Evolutionary conservation across 768 basidiomycete genomes (phyloP).

Genomic region (Rubroboletus pulcherrimus): DNA sequence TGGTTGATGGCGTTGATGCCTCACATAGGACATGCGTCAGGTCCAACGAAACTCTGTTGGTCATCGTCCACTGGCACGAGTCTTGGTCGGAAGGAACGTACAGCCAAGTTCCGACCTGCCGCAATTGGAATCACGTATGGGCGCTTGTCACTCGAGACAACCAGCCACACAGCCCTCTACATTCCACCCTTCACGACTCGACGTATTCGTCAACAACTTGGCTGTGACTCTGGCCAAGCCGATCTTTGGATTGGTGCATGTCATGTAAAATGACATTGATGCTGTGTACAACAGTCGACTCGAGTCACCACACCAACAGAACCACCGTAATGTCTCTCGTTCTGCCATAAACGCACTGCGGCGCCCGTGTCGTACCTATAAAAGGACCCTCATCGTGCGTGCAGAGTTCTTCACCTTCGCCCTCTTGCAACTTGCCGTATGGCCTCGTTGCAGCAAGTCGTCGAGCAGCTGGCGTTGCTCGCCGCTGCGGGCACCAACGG

Average conservation of each 20-base stretch:
- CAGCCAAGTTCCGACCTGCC: not conserved
- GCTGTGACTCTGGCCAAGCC: not conserved
- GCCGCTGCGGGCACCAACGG: slow-evolving; percentile 13
- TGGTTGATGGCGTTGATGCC: slow-evolving; percentile 8
- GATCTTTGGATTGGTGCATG: not conserved
- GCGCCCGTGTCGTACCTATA: slow-evolving; percentile 9
- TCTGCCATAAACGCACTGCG: not conserved
- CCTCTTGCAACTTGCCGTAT: slow-evolving; percentile 1
- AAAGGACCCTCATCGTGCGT: not conserved
- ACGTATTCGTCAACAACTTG: not conserved
- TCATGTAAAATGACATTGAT: not conserved
- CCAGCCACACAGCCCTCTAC: not conserved
- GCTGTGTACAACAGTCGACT: slow-evolving; percentile 5
- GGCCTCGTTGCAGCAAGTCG: slow-evolving; percentile 29
- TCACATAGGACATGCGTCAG: slow-evolving; percentile 67
- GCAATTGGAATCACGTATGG: not conserved
- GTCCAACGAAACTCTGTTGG: slow-evolving; percentile 46
- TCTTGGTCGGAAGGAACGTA: not conserved
- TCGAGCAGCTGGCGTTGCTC: slow-evolving; percentile 28
- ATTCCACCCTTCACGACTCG: not conserved
- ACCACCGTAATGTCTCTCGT: not conserved
- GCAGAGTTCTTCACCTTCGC: not conserved
- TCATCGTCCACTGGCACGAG: not conserved
- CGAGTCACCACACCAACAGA: slow-evolving; percentile 4
- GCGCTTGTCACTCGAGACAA: not conserved